These are phyloP conservation scores for Steccherinum ochraceum DNA, from an alignment of 768 basidiomycete genomes.

Conservation along the genomic window DNA sequence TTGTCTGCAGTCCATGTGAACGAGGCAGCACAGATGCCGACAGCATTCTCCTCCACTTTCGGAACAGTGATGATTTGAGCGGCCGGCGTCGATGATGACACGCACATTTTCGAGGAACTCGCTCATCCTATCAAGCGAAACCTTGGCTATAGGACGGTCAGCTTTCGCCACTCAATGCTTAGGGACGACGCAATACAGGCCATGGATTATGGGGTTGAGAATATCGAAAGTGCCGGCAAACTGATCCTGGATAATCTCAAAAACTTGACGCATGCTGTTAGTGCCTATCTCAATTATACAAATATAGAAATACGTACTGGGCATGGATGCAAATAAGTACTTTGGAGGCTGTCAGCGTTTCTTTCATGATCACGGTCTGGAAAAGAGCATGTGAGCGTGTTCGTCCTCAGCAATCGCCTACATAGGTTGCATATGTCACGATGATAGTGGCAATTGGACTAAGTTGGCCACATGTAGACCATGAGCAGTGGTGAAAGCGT, in stretches of 20 bases:
- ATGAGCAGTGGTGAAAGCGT: too few relatives aligned
- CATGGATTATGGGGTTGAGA: slow-evolving; percentile 5
- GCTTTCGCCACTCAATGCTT: too few relatives aligned
- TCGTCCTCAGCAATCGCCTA: too few relatives aligned
- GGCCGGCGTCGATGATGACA: neutral
- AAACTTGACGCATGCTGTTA: too few relatives aligned
- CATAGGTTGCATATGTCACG: slow-evolving; percentile 7
- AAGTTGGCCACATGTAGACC: slow-evolving; percentile 2
- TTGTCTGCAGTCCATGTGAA: slow-evolving; percentile 11
- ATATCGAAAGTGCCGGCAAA: slow-evolving; percentile 2
- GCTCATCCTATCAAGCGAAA: slow-evolving; percentile 9
- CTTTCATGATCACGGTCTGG: slow-evolving; percentile 8
- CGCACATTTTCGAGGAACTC: slow-evolving; percentile 10
- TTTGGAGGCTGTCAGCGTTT: slow-evolving; percentile 5
- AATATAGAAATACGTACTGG: neutral
- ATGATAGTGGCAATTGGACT: slow-evolving; percentile 8
- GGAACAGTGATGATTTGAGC: slow-evolving; percentile 6
- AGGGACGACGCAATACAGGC: too few relatives aligned
- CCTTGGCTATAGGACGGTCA: too few relatives aligned
- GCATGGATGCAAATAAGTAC: slow-evolving; percentile 7
- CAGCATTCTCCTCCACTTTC: neutral
- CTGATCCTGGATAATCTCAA: neutral
- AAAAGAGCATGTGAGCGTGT: neutral
- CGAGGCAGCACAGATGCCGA: neutral
- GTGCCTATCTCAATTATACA: neutral